Evolutionary conservation across 495 filamentous ascomycete genomes (phyloP).

Genomic region (Hypoxylon fragiforme): DNA sequence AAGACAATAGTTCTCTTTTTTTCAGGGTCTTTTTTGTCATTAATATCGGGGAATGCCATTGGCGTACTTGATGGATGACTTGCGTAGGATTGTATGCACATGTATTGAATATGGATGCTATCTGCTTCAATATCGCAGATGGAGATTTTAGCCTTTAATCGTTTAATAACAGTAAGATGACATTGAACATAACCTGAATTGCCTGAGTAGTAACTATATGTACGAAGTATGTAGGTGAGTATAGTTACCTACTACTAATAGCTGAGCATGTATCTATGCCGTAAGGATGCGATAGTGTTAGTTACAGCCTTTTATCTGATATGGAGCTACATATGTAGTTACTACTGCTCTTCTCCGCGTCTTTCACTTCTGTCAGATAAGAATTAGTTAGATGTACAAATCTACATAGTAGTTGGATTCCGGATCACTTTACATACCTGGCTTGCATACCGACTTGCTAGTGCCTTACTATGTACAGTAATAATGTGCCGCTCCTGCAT

Average conservation of each 20-base stretch:
- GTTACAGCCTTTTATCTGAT: too few species aligned
- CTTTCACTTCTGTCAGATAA: constrained; percentile 19
- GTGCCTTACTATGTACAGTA: constrained; percentile 30
- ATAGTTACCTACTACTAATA: too few species aligned
- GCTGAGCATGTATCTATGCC: not conserved
- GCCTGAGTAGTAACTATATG: too few species aligned
- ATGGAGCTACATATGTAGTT: too few species aligned
- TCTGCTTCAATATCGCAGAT: not conserved
- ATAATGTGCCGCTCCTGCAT: constrained; percentile 30
- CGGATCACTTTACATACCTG: constrained; percentile 26
- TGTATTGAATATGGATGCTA: not conserved
- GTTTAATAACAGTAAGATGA: too few species aligned
- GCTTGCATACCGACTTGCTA: constrained; percentile 32
- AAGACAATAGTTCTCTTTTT: not conserved
- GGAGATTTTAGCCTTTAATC: not conserved
- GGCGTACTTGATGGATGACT: not conserved
- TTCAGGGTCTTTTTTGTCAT: constrained; percentile 4
- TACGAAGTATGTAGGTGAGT: too few species aligned
- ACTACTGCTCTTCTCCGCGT: constrained; percentile 7
- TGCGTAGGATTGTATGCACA: not conserved
- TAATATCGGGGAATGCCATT: not conserved
- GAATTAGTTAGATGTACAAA: constrained; percentile 6
- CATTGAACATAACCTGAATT: too few species aligned
- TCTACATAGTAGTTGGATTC: too few species aligned
- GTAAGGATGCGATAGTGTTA: not conserved